These are phyloP conservation scores for Clavariopsis aquatica DNA, from an alignment of 495 filamentous ascomycete genomes.

Conservation along the genomic window DNA sequence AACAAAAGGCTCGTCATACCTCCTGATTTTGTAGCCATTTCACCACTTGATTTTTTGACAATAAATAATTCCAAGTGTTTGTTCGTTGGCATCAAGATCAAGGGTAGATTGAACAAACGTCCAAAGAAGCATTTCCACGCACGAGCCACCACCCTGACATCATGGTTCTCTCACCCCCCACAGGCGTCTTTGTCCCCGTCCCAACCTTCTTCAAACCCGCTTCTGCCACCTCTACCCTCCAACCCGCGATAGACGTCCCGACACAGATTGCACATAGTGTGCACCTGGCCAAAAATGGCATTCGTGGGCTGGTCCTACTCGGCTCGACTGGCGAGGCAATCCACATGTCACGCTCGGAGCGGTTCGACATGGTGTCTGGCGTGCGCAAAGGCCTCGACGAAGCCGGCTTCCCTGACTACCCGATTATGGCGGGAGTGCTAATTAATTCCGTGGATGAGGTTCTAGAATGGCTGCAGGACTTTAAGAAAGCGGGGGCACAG, in stretches of 20 bases:
- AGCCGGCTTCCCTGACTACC: constrained; percentile 63
- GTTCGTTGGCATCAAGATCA: too few relatives aligned
- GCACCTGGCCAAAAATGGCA: constrained; percentile 62
- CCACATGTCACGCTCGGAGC: constrained; percentile 62
- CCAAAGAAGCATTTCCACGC: constrained; percentile 10
- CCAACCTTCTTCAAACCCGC: constrained; percentile 56
- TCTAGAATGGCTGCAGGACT: constrained; percentile 58
- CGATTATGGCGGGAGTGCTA: constrained; percentile 68
- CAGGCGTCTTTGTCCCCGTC: constrained; percentile 52
- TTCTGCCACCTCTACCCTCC: constrained; percentile 40
- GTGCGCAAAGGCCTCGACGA: constrained; percentile 52
- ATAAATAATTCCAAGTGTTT: too few relatives aligned
- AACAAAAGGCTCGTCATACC: constrained; percentile 6
- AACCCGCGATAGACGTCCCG: constrained; percentile 54
- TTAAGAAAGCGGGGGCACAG: constrained; percentile 60
- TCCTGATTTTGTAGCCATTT: background rate
- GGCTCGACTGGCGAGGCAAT: constrained; percentile 71
- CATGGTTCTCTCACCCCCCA: constrained; percentile 39
- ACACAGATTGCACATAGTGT: constrained; percentile 61
- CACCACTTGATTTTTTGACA: background rate
- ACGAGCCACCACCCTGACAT: constrained; percentile 14
- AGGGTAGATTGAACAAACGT: too few relatives aligned
- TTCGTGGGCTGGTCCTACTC: constrained; percentile 65
- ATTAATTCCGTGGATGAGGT: constrained; percentile 65
- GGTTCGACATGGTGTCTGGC: constrained; percentile 55